Base-by-base conservation (phyloP, 2,329 filamentous ascomycete genomes). In the Fusarium sp. region DNA sequence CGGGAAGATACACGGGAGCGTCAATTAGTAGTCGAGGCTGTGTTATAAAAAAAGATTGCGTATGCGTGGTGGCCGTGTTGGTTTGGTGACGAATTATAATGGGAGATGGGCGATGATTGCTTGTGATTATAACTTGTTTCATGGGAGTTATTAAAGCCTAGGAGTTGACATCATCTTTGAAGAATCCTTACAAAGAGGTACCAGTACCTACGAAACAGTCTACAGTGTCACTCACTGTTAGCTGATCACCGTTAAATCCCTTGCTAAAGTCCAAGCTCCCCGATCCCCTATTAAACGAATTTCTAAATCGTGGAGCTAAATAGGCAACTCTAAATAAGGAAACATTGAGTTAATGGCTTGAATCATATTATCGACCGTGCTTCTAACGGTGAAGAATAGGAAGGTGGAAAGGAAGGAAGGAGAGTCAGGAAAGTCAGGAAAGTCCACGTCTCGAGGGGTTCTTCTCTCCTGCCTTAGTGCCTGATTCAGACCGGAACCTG, bases 391-490 rank as follows among this genome's bases (percentile, higher is more conserved):
- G 58, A 63, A 39, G 36, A 49, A 39, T 17, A 55, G 21, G 48
- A 42, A 34, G 12, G 20, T 32, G 23, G 26, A 60, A 61, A 32
- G 38, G n/a, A n/a, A n/a, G n/a, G n/a, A n/a, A n/a, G n/a, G n/a
- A n/a, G n/a, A n/a, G n/a, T n/a, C n/a, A n/a, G n/a, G n/a, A n/a
- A n/a, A n/a, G n/a, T n/a, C n/a, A n/a, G n/a, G n/a, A 46, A 60
- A 42, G 55, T 46, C 19, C 48, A 53, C 24, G 38, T 50, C 45
- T 45, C 28, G 47, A 63, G 42, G 24, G 30, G 21, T 51, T 45
- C 42, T 50, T 51, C 51, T 34, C 38, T 60, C 59, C 54, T 67
- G 65, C 65, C 65, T 67, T 67, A 68, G 65, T 67, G 65, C 65
- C 65, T 68, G 54, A 67, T 26, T 48, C 36, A 47, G 17, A 30